These are phyloP conservation scores for Cucurbitaria berberidis DNA, from an alignment of 2,329 filamentous ascomycete genomes.

Conservation along the genomic window DNA sequence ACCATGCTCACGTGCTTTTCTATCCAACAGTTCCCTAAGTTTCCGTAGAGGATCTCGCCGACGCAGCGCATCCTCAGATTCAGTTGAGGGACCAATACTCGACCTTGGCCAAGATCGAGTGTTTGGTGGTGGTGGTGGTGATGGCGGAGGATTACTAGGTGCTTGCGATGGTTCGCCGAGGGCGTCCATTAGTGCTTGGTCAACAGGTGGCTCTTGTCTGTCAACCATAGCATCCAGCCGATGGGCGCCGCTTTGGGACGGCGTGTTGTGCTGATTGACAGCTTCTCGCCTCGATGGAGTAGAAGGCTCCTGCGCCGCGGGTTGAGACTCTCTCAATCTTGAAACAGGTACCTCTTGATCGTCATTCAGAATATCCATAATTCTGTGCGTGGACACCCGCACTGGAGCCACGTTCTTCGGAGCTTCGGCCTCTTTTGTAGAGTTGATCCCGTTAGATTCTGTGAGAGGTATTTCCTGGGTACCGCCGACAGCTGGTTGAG, in stretches of 20 bases:
- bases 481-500: slow-evolving; percentile 9
- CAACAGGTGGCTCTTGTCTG: slow-evolving; percentile 29
- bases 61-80: slow-evolving; percentile 32
- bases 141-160: slow-evolving; percentile 27
- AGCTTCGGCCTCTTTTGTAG: slow-evolving; percentile 12
- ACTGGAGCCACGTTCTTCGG: slow-evolving; percentile 29
- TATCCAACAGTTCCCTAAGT: slow-evolving; percentile 35
- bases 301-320: slow-evolving; percentile 22
- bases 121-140: slow-evolving; percentile 22
- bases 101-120: slow-evolving; percentile 21
- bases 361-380: slow-evolving; percentile 48
- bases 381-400: slow-evolving; percentile 42
- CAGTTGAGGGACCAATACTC: slow-evolving; percentile 18
- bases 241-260: slow-evolving; percentile 22
- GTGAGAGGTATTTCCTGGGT: slow-evolving; percentile 7
- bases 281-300: slow-evolving; percentile 21
- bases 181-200: slow-evolving; percentile 29
- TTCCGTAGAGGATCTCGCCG: slow-evolving; percentile 34
- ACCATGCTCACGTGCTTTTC: slow-evolving; percentile 31
- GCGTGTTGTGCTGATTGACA: slow-evolving; percentile 22
- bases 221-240: slow-evolving; percentile 28
- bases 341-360: slow-evolving; percentile 39
- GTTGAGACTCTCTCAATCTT: slow-evolving; percentile 25
- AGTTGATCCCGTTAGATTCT: slow-evolving; percentile 14
- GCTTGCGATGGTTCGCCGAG: slow-evolving; percentile 18